Evolutionary conservation across 2,329 filamentous ascomycete species (phyloP).

Genomic region (Ceratocystis cacaofunesta): DNA sequence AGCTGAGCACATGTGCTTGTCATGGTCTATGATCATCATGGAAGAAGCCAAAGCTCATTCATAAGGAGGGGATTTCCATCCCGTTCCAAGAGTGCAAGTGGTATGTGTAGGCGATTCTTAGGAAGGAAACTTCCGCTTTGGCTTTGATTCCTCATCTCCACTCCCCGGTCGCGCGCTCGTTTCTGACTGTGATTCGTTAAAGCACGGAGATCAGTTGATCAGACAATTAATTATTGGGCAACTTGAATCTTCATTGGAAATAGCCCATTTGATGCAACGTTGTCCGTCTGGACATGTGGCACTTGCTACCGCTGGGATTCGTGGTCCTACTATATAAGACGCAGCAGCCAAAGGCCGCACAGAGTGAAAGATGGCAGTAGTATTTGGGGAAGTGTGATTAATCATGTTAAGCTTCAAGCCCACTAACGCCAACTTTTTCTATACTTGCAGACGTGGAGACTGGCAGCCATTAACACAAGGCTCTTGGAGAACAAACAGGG

Average conservation of each 20-base stretch:
- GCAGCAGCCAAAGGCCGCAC: background rate
- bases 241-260: background rate
- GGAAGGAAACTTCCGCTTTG: background rate
- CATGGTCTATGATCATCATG: background rate
- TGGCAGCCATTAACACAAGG: too few species aligned
- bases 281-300: background rate
- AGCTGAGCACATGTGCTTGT: background rate
- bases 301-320: background rate
- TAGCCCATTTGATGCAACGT: background rate
- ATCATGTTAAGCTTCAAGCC: too few species aligned
- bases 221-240: background rate
- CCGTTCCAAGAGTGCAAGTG: background rate
- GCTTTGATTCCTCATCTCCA: background rate
- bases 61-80: background rate
- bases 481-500: background rate
- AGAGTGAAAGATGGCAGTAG: background rate
- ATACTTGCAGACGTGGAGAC: too few species aligned
- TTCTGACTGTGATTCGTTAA: background rate
- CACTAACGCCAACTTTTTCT: too few species aligned
- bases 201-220: background rate
- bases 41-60: background rate
- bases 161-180: background rate
- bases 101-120: background rate
- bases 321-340: background rate
- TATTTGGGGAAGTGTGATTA: background rate